phyloP scores from a whole-genome alignment of 495 filamentous ascomycete genomes.

The Letharia columbiana region DNA sequence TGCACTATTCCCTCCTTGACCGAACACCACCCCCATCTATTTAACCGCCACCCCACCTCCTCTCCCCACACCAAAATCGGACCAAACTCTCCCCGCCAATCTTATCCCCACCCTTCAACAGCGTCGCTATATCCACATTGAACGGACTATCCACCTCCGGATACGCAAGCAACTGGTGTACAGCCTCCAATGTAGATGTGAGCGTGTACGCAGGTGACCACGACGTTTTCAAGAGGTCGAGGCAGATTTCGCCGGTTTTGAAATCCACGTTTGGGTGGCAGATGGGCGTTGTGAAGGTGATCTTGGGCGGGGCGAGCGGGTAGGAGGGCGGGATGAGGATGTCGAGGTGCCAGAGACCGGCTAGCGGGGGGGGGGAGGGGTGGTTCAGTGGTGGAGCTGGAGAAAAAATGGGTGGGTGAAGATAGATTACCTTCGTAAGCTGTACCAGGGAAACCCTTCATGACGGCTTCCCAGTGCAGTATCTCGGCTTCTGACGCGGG shows the following conservation, averaged over 20 bases:
- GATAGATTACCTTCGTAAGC: conserved; percentile 60
- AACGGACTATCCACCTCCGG: conserved; percentile 77
- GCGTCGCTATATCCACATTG: conserved; percentile 77
- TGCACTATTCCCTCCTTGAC: background rate
- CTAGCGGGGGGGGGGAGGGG: conserved; percentile 32
- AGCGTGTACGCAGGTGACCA: conserved; percentile 86
- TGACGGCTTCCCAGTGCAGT: conserved; percentile 67
- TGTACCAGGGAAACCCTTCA: conserved; percentile 57
- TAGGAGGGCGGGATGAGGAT: conserved; percentile 72
- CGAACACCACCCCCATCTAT: background rate
- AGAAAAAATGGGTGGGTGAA: background rate
- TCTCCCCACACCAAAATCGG: conserved; percentile 48
- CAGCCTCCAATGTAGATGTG: conserved; percentile 61
- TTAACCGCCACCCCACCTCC: conserved; percentile 21
- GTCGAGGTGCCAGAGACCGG: conserved; percentile 73
- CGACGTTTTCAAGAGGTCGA: conserved; percentile 60
- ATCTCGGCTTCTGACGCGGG: conserved; percentile 63
- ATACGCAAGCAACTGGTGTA: conserved; percentile 67
- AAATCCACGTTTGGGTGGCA: conserved; percentile 82
- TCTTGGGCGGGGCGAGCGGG: conserved; percentile 64
- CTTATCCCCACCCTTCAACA: conserved; percentile 66
- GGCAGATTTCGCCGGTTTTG: conserved; percentile 81
- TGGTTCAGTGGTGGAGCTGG: background rate
- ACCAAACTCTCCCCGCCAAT: conserved; percentile 74
- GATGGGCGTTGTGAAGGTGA: conserved; percentile 70